These are phyloP conservation scores for Fusarium abutilonis DNA, from an alignment of 2,329 filamentous ascomycete species.

Conservation along the genomic window DNA sequence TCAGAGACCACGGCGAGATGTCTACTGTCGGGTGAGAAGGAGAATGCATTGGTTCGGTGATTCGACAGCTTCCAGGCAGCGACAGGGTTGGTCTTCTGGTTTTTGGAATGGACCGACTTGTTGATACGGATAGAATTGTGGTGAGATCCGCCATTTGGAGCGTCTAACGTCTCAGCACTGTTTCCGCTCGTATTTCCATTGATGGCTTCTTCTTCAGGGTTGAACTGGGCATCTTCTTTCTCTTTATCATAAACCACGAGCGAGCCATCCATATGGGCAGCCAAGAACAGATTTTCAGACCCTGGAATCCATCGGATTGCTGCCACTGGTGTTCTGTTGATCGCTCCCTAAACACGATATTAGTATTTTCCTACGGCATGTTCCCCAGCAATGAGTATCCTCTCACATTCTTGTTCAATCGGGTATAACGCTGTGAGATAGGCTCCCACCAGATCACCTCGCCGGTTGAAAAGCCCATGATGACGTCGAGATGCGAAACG, in stretches of 20 bases:
- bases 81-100: constrained; percentile 92
- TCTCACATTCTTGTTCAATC: constrained; percentile 91
- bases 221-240: constrained; percentile 86
- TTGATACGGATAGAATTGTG: constrained; percentile 72
- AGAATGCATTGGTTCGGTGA: constrained; percentile 87
- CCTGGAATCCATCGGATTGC: constrained; percentile 94
- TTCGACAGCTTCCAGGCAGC: constrained; percentile 93
- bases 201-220: constrained; percentile 69
- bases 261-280: constrained; percentile 89
- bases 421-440: constrained; percentile 92
- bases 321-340: constrained; percentile 85
- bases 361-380: constrained; percentile 11
- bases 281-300: constrained; percentile 91
- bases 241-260: constrained; percentile 97
- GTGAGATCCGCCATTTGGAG: constrained; percentile 47
- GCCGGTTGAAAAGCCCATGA: constrained; percentile 95
- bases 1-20: constrained; percentile 92
- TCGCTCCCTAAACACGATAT: constrained; percentile 70
- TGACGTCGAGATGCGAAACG: constrained; percentile 82
- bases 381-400: not conserved
- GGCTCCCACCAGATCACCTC: constrained; percentile 99
- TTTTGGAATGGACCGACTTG: constrained; percentile 93
- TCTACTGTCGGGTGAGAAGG: constrained; percentile 88
- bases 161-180: constrained; percentile 57
- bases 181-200: constrained; percentile 56